phyloP scores from a whole-genome alignment of 176 grass and related monocot species.

The Panicum miliaceum region DNA sequence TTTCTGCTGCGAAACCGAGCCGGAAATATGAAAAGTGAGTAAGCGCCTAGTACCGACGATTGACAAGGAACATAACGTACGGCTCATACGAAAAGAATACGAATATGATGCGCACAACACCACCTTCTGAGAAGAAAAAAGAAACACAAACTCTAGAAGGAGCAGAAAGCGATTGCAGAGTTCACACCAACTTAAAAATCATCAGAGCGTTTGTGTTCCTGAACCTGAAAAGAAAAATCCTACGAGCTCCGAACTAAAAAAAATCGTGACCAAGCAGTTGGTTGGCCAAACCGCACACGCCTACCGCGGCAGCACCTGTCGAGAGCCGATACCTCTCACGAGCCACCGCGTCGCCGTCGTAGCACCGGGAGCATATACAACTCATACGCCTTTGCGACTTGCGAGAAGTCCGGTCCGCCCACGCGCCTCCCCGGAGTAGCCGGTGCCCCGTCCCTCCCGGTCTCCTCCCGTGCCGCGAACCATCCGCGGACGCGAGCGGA shows the following conservation, averaged over 20 bases:
- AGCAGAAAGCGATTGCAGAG: neutral
- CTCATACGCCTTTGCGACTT: neutral
- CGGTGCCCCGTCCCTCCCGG: neutral
- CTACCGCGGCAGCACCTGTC: neutral
- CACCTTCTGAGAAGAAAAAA: neutral
- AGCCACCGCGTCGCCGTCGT: neutral
- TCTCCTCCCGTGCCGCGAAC: neutral
- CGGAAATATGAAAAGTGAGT: neutral
- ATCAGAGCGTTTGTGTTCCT: too few species aligned
- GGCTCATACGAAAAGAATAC: neutral
- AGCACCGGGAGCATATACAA: neutral
- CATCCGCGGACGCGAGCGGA: neutral
- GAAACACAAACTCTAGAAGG: neutral
- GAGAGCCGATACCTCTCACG: neutral
- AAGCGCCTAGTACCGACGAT: neutral
- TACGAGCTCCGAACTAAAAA: neutral
- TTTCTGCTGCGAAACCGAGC: neutral
- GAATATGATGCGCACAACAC: neutral
- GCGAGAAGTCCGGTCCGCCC: neutral
- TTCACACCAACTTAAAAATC: neutral
- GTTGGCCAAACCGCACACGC: neutral
- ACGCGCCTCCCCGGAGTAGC: neutral
- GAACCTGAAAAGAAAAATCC: neutral
- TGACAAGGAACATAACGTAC: neutral
- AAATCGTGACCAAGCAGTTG: neutral